Conservation (phyloP, 2,329 filamentous ascomycete species). For the Graphilbum sp. region DNA sequence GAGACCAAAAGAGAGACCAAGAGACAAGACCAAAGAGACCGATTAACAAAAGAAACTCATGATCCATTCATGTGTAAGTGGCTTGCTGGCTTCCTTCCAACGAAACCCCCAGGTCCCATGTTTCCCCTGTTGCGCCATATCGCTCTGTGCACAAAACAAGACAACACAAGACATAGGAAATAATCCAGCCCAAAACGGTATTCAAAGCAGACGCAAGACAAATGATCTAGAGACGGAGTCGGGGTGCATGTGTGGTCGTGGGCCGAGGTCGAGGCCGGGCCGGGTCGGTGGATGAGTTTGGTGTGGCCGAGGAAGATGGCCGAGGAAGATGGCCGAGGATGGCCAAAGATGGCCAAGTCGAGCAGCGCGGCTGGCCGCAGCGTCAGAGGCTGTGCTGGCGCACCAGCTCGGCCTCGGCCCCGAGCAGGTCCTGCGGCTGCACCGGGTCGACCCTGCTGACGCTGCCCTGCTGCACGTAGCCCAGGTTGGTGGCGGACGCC, state of each 20-base stretch:
- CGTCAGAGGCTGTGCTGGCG: neutral
- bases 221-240: no score
- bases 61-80: neutral
- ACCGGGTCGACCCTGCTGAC: constrained; percentile 37
- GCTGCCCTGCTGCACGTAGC: constrained; percentile 40
- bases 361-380: no score
- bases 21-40: neutral
- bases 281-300: no score
- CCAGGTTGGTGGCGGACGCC: no score
- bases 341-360: no score
- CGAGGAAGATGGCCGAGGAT: no score
- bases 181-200: neutral
- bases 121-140: constrained; percentile 2
- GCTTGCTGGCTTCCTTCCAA: neutral
- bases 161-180: neutral
- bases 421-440: constrained; percentile 28
- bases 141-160: constrained; percentile 1
- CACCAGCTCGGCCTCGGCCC: constrained; percentile 41
- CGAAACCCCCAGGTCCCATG: neutral
- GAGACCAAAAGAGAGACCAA: neutral
- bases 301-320: no score
- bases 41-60: neutral
- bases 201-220: no score
- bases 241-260: no score
- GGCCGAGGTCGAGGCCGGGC: no score